Percentiles rank a stretch among this genome's conserved stretches.
Conservation (phyloP, 2,329 filamentous ascomycete species). For the Penicillium digitatum region DNA sequence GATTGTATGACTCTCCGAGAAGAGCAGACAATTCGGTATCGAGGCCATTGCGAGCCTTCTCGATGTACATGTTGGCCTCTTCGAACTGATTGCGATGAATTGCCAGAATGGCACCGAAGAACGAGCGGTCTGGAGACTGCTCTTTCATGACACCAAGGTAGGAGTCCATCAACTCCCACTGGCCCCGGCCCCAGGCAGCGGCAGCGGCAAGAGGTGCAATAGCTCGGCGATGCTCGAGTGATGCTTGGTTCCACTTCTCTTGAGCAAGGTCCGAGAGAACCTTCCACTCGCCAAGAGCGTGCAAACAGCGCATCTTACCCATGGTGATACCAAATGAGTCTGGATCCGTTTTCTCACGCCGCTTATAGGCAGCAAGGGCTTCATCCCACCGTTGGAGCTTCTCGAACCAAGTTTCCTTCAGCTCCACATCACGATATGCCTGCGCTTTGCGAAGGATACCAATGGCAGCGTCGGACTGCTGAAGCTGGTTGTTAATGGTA, state of each 20-base stretch:
- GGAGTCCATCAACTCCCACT: conserved; percentile 98
- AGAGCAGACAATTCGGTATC: conserved; percentile 94
- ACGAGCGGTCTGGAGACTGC: conserved; percentile 87
- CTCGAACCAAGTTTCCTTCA: conserved; percentile 98
- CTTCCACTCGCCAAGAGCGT: conserved; percentile 97
- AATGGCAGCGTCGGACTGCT: conserved; percentile 97
- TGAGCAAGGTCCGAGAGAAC: conserved; percentile 81
- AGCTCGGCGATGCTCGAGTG: conserved; percentile 77
- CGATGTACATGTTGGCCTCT: conserved; percentile 82
- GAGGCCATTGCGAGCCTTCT: conserved; percentile 85
- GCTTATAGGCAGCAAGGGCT: conserved; percentile 84
- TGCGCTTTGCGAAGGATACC: conserved; percentile 96
- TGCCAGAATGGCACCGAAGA: conserved; percentile 93
- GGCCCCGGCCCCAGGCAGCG: conserved; percentile 90
- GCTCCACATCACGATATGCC: conserved; percentile 88
- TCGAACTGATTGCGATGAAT: conserved; percentile 95
- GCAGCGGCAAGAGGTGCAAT: conserved; percentile 93
- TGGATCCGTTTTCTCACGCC: conserved; percentile 70
- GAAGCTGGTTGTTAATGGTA: conserved; percentile 98
- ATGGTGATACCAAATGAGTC: conserved; percentile 92
- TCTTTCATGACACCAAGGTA: conserved; percentile 95
- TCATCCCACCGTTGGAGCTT: conserved; percentile 98
- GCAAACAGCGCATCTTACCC: conserved; percentile 98
- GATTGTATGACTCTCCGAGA: conserved; percentile 96
- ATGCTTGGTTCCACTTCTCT: conserved; percentile 89